Percentiles rank a stretch among this genome's conserved stretches.
Conservation (phyloP, 495 filamentous ascomycete species). For the Podospora anserina region DNA sequence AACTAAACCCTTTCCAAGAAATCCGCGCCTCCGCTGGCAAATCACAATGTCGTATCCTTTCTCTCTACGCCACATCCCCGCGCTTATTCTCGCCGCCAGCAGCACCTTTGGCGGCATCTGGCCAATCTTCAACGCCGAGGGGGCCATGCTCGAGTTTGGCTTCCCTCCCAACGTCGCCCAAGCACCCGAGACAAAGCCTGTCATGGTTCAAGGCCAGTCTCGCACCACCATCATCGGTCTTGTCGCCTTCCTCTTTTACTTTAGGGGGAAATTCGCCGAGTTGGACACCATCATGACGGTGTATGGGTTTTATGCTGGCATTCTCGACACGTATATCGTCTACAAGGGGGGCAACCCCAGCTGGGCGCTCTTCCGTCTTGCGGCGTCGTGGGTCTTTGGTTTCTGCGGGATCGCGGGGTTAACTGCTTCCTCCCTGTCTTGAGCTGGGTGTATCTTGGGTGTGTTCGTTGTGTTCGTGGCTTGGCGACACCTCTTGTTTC, state of each 20-base stretch:
- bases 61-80: constrained; percentile 28
- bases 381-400: constrained; percentile 27
- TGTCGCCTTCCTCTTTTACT: constrained; percentile 30
- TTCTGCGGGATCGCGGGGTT: constrained; percentile 30
- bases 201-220: constrained; percentile 29
- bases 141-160: constrained; percentile 35
- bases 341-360: constrained; percentile 33
- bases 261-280: constrained; percentile 20
- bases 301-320: constrained; percentile 30
- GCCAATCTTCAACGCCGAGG: constrained; percentile 29
- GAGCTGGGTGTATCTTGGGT: neutral
- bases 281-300: constrained; percentile 37
- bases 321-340: constrained; percentile 31
- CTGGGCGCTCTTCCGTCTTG: constrained; percentile 35
- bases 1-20: no score
- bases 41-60: constrained; percentile 15
- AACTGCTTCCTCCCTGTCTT: constrained; percentile 22
- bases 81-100: constrained; percentile 28
- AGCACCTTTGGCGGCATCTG: constrained; percentile 35
- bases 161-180: constrained; percentile 32
- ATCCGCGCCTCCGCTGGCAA: no score
- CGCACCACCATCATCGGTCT: constrained; percentile 35
- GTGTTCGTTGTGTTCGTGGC: no score
- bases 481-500: no score
- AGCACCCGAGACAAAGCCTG: constrained; percentile 25